Conservation (phyloP, 768 basidiomycete species). For the Trametes gibbosa region DNA sequence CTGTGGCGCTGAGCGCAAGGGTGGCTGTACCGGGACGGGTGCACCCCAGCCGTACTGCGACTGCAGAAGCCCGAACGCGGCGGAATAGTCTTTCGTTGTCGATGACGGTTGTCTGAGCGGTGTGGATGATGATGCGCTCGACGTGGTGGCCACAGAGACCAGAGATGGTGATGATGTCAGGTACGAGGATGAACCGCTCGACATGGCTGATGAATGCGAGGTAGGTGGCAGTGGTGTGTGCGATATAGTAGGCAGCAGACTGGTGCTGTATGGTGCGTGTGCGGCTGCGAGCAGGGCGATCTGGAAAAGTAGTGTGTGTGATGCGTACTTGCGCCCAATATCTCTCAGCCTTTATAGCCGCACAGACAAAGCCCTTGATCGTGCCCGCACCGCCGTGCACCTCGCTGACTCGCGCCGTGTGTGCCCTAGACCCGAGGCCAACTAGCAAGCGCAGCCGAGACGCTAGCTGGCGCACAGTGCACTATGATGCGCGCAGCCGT, state of each 20-base stretch:
- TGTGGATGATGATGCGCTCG: constrained; percentile 7
- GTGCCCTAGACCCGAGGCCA: too few relatives aligned
- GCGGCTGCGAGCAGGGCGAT: too few relatives aligned
- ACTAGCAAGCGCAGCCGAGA: too few relatives aligned
- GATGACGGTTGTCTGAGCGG: neutral
- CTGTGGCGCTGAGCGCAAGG: neutral
- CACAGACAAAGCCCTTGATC: too few relatives aligned
- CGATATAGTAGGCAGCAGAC: neutral
- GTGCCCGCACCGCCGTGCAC: too few relatives aligned
- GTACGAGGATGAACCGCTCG: neutral
- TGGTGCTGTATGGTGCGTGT: too few relatives aligned
- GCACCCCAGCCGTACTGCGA: constrained; percentile 16
- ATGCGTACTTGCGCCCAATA: too few relatives aligned
- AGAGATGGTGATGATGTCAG: constrained; percentile 5
- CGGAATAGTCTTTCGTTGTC: constrained; percentile 5
- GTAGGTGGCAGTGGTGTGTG: neutral
- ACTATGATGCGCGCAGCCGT: too few relatives aligned
- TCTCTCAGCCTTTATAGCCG: too few relatives aligned
- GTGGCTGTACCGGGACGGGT: neutral
- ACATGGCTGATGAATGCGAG: neutral
- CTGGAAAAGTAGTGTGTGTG: too few relatives aligned
- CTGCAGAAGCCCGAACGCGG: constrained; percentile 11
- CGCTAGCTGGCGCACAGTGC: too few relatives aligned
- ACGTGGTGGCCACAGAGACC: constrained; percentile 11
- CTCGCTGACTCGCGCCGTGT: too few relatives aligned